Evolutionary conservation across 257 asterid species (phyloP).

Genomic region (Scutellaria galericulata): DNA sequence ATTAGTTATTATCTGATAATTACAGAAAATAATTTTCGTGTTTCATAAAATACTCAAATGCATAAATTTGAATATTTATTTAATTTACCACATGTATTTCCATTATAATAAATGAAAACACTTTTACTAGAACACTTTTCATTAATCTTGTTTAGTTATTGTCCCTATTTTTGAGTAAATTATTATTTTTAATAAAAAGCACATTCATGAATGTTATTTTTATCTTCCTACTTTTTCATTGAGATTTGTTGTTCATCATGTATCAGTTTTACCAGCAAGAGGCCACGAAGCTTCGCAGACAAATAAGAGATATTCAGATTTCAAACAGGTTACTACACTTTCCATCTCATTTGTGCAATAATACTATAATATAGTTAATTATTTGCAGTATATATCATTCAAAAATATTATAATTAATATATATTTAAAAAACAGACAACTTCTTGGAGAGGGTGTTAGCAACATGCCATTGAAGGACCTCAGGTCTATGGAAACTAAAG

Average conservation of each 20-base stretch:
- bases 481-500: conserved; percentile 58
- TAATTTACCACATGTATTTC: too few relatives aligned
- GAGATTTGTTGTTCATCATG: conserved; percentile 6
- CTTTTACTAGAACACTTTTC: too few relatives aligned
- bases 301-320: conserved; percentile 66
- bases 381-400: not conserved
- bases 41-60: not conserved
- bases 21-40: not conserved
- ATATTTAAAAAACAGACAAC: conserved; percentile 46
- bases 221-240: not conserved
- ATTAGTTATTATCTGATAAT: not conserved
- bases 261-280: conserved; percentile 91
- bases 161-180: too few relatives aligned
- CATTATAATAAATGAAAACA: too few relatives aligned
- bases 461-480: conserved; percentile 62
- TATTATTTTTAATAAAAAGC: too few relatives aligned
- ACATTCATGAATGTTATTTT: too few relatives aligned
- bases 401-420: too few relatives aligned
- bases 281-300: conserved; percentile 69
- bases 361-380: not conserved
- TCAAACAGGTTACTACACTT: conserved; percentile 57
- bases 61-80: not conserved
- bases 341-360: not conserved
- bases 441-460: conserved; percentile 78
- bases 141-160: too few relatives aligned